Base-by-base conservation (phyloP, 2,329 filamentous ascomycete genomes). In the Aspergillus transmontanensis region DNA sequence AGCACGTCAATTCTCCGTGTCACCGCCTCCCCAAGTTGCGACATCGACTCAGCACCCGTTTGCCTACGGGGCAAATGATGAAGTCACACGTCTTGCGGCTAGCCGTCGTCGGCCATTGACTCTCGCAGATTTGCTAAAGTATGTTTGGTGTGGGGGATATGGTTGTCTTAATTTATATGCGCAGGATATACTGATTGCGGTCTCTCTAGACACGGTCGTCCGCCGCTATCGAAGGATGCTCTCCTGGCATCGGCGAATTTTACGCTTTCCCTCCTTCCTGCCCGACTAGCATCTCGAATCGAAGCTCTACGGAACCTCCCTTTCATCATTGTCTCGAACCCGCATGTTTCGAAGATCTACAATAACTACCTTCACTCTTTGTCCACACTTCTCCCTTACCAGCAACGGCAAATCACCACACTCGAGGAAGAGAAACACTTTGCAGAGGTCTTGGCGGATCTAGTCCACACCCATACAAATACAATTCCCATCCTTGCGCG, bases 321-420 rank as follows among this genome's bases (percentile, higher is more conserved):
- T 0, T 99, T 94, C 79, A 98, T 99, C 68, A 94, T 99, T 60
- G 95, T 99, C 30, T 94, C 94, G n/a, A 98, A 99, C 76, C 92
- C 93, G 1, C 93, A 97, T 76, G 93, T 99, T 70, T 91, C 90
- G 30, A 90, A 90, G 72, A 99, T 99, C 68, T 97, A 98, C 83
- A 89, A 92, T 79, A 98, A 97, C 79, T 99, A 99, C 78, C 84
- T 96, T 51, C 94, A 97, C 79, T 97, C 93, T 2, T 83, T 99
- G 23, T 94, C 92, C 2, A 96, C 93, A 0, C 85, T 99, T 19
- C 86, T 98, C 4, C 94, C 94, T 6, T 97, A 94, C 73, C 89
- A 90, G 36, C 85, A 91, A 74, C 83, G 85, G 61, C 85, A 86
- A 61, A 93, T 96, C 65, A 87, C 86, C 54, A 92, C 87, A 1